Evolutionary conservation across 1,284 basidiomycete genomes (phyloP), one percentile per base, ranked within the genome.

Genomic region (Sanghuangporus weigelae): DNA sequence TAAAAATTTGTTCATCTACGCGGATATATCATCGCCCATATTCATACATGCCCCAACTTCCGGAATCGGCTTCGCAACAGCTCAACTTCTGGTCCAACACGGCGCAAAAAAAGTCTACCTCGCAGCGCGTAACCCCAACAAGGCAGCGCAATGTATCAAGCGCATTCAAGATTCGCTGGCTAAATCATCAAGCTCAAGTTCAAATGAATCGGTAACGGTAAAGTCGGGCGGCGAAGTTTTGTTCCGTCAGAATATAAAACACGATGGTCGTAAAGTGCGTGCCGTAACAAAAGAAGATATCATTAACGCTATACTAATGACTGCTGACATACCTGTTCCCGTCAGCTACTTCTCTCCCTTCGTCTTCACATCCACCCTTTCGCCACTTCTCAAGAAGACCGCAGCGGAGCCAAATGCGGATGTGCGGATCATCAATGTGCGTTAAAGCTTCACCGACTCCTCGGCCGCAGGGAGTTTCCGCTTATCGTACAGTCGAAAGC

Each of bases 91-190:
- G 35, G 73, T 76, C 61, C 67, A 71, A 11, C 68, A 71, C 55
- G 71, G 73, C 16, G 76, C 75, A 8, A 76, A 68, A 38, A 76
- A 68, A 38, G 79, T 81, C 10, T 78, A 77, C 68, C 69, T 80
- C 63, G 75, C 74, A 16, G 73, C 73, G 21, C 72, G 79, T 16
- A 71, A 68, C 46, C 69, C 70, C 46, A 60, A 67, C 23, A 76
- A 74, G 36, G 78, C 75, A 0, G 21, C 66, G 16, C 66, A 71
- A 5, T 78, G 78, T 10, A 76, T 80, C 39, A 65, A 68, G 2
- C 68, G 71, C 57, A 74, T 79, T 62, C 69, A 71, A 67, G 55
- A 69, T 19, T 67, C 57, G 16, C 35, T 61, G n/a, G 38, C 26
- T 7, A 50, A 39, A 6, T 51, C 50, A 6, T 23, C 50, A 23